Conservation (phyloP, 2,329 filamentous ascomycete genomes). For the Microsporum canis region DNA sequence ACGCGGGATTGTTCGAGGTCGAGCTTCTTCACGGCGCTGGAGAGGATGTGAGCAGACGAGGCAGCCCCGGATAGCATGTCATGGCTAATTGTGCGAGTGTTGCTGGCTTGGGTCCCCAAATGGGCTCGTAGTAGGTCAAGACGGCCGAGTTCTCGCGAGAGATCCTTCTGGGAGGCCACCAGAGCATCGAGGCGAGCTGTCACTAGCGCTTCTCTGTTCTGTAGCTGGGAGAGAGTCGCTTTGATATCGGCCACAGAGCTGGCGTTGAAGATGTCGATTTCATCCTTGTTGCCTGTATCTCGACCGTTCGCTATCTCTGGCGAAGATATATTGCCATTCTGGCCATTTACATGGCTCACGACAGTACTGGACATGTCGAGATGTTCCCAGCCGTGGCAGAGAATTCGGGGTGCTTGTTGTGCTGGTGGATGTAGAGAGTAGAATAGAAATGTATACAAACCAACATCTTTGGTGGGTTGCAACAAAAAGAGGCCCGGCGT, state of each 20-base stretch:
- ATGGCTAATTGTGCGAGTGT: constrained; percentile 72
- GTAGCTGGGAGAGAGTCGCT: constrained; percentile 61
- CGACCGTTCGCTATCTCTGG: constrained; percentile 11
- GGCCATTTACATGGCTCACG: neutral
- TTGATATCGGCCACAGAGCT: constrained; percentile 68
- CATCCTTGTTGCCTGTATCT: neutral
- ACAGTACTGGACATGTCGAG: neutral
- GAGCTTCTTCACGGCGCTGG: constrained; percentile 71
- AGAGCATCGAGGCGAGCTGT: constrained; percentile 64
- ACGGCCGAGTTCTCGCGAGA: constrained; percentile 74
- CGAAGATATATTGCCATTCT: constrained; percentile 6
- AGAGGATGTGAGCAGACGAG: constrained; percentile 73
- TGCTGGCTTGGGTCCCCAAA: constrained; percentile 74
- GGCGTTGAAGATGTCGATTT: constrained; percentile 51
- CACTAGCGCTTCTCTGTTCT: constrained; percentile 62
- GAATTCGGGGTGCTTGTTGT: neutral
- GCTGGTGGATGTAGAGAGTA: neutral
- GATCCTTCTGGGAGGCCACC: constrained; percentile 70
- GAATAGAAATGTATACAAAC: too few species aligned
- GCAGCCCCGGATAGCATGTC: constrained; percentile 82
- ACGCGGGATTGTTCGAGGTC: constrained; percentile 88
- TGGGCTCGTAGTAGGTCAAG: constrained; percentile 83
- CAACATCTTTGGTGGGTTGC: too few species aligned
- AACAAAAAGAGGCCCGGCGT: too few species aligned
- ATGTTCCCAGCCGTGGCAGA: neutral